phyloP scores from a whole-genome alignment of 2,329 filamentous ascomycete genomes.

The Trichoderma asperellum region DNA sequence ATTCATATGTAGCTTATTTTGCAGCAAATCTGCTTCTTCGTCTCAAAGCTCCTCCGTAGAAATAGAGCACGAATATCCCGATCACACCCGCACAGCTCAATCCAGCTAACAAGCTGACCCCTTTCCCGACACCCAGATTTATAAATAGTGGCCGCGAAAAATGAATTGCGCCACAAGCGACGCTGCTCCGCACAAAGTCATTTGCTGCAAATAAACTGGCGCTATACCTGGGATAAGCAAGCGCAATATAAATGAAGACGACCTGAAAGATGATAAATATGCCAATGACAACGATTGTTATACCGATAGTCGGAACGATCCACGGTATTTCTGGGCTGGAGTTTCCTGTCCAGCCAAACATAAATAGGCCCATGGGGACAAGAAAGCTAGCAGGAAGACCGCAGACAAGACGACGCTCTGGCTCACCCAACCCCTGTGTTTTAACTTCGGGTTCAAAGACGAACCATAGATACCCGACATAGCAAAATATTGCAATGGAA shows the following conservation, averaged over 20 bases:
- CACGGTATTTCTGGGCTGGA: conserved; percentile 1
- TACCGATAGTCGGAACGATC: conserved; percentile 8
- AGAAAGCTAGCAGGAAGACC: conserved; percentile 9
- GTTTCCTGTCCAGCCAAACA: conserved; percentile 12
- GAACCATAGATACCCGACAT: conserved; percentile 2
- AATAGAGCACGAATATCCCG: conserved; percentile 13
- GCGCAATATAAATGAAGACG: conserved; percentile 1
- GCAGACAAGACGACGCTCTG: background rate
- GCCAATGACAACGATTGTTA: background rate
- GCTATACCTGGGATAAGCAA: conserved; percentile 11
- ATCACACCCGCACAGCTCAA: conserved; percentile 5
- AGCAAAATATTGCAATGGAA: background rate
- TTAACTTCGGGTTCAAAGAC: background rate
- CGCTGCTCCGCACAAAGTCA: conserved; percentile 8
- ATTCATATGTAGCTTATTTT: background rate
- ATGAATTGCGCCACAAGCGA: conserved; percentile 15
- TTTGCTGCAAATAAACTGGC: conserved; percentile 19
- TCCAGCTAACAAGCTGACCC: background rate
- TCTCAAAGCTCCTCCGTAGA: conserved; percentile 7
- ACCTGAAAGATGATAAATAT: conserved; percentile 8
- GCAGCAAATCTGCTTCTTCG: conserved; percentile 10
- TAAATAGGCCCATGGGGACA: background rate
- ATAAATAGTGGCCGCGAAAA: conserved; percentile 15
- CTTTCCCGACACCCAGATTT: background rate
- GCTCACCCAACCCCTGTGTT: background rate